phyloP scores from a whole-genome alignment of 352 stramenopile species.

The Pythium rhizo-oryzae region DNA sequence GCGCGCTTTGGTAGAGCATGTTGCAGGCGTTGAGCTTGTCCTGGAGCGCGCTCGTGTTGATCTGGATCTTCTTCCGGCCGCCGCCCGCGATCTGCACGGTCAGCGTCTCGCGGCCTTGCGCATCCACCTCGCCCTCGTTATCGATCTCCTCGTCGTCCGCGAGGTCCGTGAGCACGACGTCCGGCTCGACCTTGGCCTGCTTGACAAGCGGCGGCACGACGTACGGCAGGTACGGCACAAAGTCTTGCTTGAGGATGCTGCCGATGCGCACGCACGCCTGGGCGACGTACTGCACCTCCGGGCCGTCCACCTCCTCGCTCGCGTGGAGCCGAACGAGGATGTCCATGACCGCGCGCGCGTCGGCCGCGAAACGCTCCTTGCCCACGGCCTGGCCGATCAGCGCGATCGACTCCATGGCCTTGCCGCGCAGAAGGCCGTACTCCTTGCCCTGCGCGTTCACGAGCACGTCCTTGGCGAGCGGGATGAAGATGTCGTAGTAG shows the following conservation, averaged over 20 bases:
- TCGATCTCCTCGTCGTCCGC: constrained; percentile 51
- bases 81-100: constrained; percentile 78
- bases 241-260: constrained; percentile 86
- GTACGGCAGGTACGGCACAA: constrained; percentile 85
- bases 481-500: constrained; percentile 90
- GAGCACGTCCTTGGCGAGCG: constrained; percentile 84
- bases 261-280: constrained; percentile 88
- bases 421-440: constrained; percentile 81
- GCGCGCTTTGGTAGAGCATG: constrained; percentile 88
- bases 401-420: constrained; percentile 89
- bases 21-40: constrained; percentile 89
- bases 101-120: constrained; percentile 69
- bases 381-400: constrained; percentile 88
- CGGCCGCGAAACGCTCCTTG: constrained; percentile 75
- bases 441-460: constrained; percentile 75
- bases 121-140: constrained; percentile 54
- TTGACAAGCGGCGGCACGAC: constrained; percentile 80
- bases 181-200: constrained; percentile 79
- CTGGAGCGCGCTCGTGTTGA: constrained; percentile 86
- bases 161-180: constrained; percentile 81
- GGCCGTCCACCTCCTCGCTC: constrained; percentile 68
- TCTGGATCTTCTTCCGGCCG: constrained; percentile 84
- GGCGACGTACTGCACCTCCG: constrained; percentile 86
- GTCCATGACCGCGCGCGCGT: constrained; percentile 89
- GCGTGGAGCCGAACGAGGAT: constrained; percentile 79